Conservation (phyloP, 2,329 filamentous ascomycete species). For the Curvularia verruculosa region DNA sequence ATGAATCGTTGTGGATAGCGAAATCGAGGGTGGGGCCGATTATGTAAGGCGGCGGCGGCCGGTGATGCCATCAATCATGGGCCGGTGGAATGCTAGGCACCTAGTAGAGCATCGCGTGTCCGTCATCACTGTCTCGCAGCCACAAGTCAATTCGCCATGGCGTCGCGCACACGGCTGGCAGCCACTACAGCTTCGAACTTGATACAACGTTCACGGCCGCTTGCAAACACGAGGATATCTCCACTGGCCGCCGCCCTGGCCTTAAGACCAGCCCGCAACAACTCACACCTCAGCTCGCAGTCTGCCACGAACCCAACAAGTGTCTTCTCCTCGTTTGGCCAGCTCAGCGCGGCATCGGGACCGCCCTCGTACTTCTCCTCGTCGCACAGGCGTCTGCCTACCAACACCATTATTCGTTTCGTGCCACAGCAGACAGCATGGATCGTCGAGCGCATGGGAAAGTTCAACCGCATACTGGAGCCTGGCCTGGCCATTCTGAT, state of each 20-base stretch:
- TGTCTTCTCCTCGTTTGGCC: constrained; percentile 39
- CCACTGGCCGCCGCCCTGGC: constrained; percentile 30
- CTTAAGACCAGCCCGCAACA: constrained; percentile 32
- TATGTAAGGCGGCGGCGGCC: not conserved
- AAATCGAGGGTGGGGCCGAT: not conserved
- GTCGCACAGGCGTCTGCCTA: constrained; percentile 68
- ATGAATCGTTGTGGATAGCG: not conserved
- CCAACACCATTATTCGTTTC: constrained; percentile 94
- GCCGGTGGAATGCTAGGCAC: not conserved
- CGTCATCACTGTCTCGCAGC: constrained; percentile 26
- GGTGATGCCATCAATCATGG: not conserved
- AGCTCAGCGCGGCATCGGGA: constrained; percentile 37
- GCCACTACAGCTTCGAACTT: constrained; percentile 40
- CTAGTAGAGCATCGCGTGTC: constrained; percentile 24
- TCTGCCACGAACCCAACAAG: constrained; percentile 34
- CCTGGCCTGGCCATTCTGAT: constrained; percentile 88
- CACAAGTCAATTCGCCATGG: constrained; percentile 33
- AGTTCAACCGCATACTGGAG: constrained; percentile 90
- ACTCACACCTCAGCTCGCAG: constrained; percentile 41
- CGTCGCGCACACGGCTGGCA: constrained; percentile 43
- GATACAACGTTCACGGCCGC: constrained; percentile 30
- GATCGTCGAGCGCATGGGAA: constrained; percentile 99
- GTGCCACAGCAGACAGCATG: constrained; percentile 99
- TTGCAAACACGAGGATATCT: constrained; percentile 22
- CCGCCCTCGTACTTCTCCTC: constrained; percentile 84